phyloP scores from a whole-genome alignment of 1,139 yeast genomes.

The Diutina scorzettiae region DNA sequence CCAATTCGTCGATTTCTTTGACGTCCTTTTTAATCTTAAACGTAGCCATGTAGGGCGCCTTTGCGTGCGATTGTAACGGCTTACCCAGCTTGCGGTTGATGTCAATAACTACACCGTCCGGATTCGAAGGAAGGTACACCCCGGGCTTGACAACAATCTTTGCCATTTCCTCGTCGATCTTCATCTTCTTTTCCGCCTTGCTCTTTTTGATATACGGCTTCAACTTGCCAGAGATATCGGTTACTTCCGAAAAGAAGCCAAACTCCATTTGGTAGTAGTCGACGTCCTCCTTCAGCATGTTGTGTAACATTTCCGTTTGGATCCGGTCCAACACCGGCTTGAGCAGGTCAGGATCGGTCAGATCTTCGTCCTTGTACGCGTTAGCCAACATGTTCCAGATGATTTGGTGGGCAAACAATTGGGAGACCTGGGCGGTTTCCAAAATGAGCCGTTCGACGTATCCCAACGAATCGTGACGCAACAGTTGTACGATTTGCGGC shows the following conservation, averaged over 20 bases:
- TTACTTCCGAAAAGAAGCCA: constrained; percentile 80
- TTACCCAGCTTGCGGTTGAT: constrained; percentile 86
- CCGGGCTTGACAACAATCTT: constrained; percentile 67
- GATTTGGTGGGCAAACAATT: constrained; percentile 91
- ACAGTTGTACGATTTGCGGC: constrained; percentile 91
- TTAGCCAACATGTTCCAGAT: constrained; percentile 98
- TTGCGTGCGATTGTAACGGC: constrained; percentile 98
- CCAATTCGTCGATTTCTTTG: constrained; percentile 31
- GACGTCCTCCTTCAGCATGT: constrained; percentile 50
- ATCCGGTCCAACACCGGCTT: constrained; percentile 78
- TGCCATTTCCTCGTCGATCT: constrained; percentile 94
- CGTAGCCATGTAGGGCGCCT: constrained; percentile 97
- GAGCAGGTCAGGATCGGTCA: constrained; percentile 63
- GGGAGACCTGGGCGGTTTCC: constrained; percentile 87
- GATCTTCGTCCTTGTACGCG: constrained; percentile 81
- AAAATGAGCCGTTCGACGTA: constrained; percentile 81
- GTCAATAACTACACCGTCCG: constrained; percentile 88
- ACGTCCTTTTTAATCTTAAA: constrained; percentile 65
- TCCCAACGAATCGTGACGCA: constrained; percentile 73
- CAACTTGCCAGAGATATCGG: constrained; percentile 85
- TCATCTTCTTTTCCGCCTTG: constrained; percentile 91
- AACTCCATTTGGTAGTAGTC: constrained; percentile 74
- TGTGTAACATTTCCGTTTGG: constrained; percentile 48
- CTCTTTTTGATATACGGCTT: constrained; percentile 89
- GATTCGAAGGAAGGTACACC: constrained; percentile 91